phyloP scores from a whole-genome alignment of 306 rosid species.

The Inga oerstediana region DNA sequence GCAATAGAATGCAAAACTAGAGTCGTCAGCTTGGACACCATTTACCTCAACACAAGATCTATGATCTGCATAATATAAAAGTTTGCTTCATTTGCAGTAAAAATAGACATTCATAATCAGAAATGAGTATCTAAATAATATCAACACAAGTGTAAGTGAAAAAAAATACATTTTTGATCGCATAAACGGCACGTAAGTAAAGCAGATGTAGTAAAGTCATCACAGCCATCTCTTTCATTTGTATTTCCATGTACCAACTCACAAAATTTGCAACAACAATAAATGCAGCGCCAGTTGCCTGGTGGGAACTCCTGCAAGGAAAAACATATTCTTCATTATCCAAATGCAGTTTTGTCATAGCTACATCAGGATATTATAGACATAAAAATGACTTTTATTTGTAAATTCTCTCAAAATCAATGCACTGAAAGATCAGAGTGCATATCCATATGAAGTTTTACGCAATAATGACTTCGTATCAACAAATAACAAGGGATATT shows the following conservation, averaged over 20 bases:
- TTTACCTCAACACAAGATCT: slow-evolving; percentile 41
- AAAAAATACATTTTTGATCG: slow-evolving; percentile 61
- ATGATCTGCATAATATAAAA: slow-evolving; percentile 52
- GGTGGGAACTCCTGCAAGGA: slow-evolving; percentile 63
- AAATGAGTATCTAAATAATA: background rate
- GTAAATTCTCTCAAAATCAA: background rate
- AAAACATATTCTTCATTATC: slow-evolving; percentile 13
- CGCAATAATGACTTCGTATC: background rate
- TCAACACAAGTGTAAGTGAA: slow-evolving; percentile 9
- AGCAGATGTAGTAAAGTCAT: slow-evolving; percentile 21
- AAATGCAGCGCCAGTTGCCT: slow-evolving; percentile 66
- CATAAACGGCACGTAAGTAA: slow-evolving; percentile 53
- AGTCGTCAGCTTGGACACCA: slow-evolving; percentile 29
- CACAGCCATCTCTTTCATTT: slow-evolving; percentile 26
- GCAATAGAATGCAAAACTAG: slow-evolving; percentile 44
- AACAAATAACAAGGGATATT: background rate
- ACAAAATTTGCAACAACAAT: slow-evolving; percentile 77
- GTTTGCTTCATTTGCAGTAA: background rate
- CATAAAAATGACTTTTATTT: background rate
- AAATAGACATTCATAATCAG: slow-evolving; percentile 12
- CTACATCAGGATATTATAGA: background rate
- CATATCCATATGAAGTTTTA: slow-evolving; percentile 1
- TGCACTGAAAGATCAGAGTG: background rate
- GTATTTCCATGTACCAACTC: slow-evolving; percentile 37
- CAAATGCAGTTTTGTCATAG: background rate